Conservation (phyloP, 1,284 basidiomycete species). For the Tilletia indica region DNA sequence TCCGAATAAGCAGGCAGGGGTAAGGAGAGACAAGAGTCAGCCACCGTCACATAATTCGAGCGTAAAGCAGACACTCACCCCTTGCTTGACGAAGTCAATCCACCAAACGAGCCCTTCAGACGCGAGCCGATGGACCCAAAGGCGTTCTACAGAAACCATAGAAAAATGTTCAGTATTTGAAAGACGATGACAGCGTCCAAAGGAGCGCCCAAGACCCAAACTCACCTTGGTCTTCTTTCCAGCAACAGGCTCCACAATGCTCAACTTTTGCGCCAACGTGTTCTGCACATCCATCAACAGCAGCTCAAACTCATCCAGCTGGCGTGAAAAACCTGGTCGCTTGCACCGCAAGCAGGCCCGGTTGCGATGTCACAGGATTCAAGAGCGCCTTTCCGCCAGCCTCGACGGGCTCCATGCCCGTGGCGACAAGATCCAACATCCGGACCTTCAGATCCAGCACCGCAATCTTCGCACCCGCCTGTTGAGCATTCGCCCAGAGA, state of each 20-base stretch:
- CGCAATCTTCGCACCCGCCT: constrained; percentile 66
- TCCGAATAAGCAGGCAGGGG: neutral
- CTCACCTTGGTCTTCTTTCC: constrained; percentile 56
- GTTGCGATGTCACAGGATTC: constrained; percentile 26
- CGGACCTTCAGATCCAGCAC: constrained; percentile 80
- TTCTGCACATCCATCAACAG: constrained; percentile 71
- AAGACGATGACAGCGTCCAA: neutral
- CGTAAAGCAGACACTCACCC: neutral
- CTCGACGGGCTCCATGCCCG: constrained; percentile 72
- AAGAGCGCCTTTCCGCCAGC: constrained; percentile 32
- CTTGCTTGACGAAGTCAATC: constrained; percentile 12
- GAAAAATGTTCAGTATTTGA: neutral
- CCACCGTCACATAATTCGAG: neutral
- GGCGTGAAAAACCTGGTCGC: constrained; percentile 54
- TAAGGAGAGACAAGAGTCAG: neutral
- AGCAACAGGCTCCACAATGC: constrained; percentile 50
- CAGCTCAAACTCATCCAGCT: constrained; percentile 72
- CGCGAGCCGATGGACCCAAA: constrained; percentile 14
- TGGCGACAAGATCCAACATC: constrained; percentile 73
- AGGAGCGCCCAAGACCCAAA: neutral
- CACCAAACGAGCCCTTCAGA: constrained; percentile 11
- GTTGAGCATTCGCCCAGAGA: constrained; percentile 65
- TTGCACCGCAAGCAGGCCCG: constrained; percentile 35
- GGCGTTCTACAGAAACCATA: constrained; percentile 1
- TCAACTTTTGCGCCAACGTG: constrained; percentile 68